Evolutionary conservation across 1,284 basidiomycete species (phyloP).

Genomic region (Tranzscheliella williamsii): DNA sequence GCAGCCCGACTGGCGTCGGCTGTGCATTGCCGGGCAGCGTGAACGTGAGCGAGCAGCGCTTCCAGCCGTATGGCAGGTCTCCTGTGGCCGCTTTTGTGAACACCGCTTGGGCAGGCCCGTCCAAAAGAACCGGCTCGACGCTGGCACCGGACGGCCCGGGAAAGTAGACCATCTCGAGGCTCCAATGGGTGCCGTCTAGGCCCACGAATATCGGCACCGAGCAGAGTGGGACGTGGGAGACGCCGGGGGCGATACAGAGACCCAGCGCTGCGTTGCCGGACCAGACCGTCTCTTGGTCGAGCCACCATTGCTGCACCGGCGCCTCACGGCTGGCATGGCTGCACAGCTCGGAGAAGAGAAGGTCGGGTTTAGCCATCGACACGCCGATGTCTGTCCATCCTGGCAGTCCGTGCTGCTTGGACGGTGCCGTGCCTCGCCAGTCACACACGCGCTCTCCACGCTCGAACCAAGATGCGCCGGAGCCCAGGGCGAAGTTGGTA

Average conservation of each 20-base stretch:
- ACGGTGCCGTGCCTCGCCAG: neutral
- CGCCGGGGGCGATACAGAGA: neutral
- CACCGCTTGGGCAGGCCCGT: too few species aligned
- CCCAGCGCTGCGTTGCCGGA: neutral
- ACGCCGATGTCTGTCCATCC: conserved; percentile 40
- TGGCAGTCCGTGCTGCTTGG: neutral
- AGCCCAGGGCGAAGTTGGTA: conserved; percentile 46
- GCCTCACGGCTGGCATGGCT: neutral
- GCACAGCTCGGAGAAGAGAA: conserved; percentile 3
- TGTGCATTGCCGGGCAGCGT: too few species aligned
- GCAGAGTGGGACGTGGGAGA: neutral
- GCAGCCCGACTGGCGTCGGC: too few species aligned
- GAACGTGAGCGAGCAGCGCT: too few species aligned
- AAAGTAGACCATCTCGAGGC: too few species aligned
- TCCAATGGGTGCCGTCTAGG: too few species aligned
- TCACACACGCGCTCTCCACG: conserved; percentile 22
- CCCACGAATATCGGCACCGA: neutral
- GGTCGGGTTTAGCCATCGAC: conserved; percentile 35
- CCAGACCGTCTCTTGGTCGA: neutral
- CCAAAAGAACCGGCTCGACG: too few species aligned
- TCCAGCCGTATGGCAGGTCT: too few species aligned
- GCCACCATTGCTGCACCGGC: neutral
- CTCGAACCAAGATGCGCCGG: conserved; percentile 42
- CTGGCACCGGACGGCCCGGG: too few species aligned
- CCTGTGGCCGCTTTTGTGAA: too few species aligned